Percentiles rank a stretch among this genome's conserved stretches.
Evolutionary conservation across 176 grass and related monocot genomes (phyloP).

Genomic region (Leersia perrieri): DNA sequence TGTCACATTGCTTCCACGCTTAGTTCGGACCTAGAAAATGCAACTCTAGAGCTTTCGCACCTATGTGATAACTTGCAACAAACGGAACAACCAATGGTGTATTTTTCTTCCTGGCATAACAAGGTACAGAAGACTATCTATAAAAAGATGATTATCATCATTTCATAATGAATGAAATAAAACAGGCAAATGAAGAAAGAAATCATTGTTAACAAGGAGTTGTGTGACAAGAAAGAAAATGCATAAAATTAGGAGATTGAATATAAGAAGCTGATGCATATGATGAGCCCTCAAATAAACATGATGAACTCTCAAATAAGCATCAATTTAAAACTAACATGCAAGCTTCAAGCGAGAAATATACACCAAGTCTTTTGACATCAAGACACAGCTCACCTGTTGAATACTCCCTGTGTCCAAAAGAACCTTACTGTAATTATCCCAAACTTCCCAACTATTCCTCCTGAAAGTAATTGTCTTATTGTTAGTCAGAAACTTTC

Average conservation of each 20-base stretch:
- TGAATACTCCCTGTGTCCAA: constrained; percentile 64
- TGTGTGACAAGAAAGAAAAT: neutral
- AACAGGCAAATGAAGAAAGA: neutral
- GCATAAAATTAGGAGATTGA: constrained; percentile 1
- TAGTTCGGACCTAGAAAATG: neutral
- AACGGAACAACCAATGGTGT: neutral
- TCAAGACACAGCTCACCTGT: constrained; percentile 46
- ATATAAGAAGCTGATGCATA: neutral
- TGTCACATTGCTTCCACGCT: neutral
- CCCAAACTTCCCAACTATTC: constrained; percentile 98
- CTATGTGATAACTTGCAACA: neutral
- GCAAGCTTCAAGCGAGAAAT: neutral
- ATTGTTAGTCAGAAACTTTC: neutral
- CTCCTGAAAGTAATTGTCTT: constrained; percentile 56
- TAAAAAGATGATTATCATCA: neutral
- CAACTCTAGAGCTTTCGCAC: neutral
- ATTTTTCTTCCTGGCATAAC: neutral
- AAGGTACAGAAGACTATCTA: neutral
- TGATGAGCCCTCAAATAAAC: constrained; percentile 5
- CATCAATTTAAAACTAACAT: neutral
- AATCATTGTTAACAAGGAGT: neutral
- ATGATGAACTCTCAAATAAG: constrained; percentile 5
- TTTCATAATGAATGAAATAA: neutral
- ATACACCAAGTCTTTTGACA: neutral
- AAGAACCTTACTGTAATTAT: constrained; percentile 93